Percentiles rank a stretch among this genome's conserved stretches.
These are phyloP conservation scores for Leucoagaricus sp. DNA, from an alignment of 1,284 basidiomycete species.

Conservation along the genomic window DNA sequence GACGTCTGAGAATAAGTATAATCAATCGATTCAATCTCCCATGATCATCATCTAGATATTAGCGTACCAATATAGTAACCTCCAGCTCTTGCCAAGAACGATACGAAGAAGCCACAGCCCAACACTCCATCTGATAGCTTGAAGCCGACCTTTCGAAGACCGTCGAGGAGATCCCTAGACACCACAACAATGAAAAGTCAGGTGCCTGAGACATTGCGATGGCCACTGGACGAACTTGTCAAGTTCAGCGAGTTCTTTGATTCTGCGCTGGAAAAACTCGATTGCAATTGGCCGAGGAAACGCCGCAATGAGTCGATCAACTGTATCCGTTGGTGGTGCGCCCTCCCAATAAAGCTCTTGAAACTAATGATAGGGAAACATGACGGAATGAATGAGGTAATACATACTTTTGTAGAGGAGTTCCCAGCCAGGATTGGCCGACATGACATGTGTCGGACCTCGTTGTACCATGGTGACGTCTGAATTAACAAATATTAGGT, in stretches of 20 bases:
- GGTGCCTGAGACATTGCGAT: neutral
- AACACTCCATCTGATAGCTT: constrained; percentile 25
- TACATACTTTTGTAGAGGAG: neutral
- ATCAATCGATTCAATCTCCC: neutral
- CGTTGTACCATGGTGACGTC: constrained; percentile 49
- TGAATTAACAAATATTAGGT: constrained; percentile 18
- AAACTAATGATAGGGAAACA: neutral
- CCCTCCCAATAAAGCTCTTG: constrained; percentile 52
- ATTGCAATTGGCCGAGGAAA: constrained; percentile 44
- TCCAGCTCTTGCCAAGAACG: constrained; percentile 31
- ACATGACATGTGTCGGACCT: constrained; percentile 44
- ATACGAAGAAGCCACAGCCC: constrained; percentile 23
- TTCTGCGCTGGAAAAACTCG: constrained; percentile 43
- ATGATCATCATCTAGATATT: neutral
- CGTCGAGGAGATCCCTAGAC: constrained; percentile 23
- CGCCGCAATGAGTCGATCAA: constrained; percentile 49
- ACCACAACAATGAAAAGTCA: too few relatives aligned
- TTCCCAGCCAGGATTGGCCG: constrained; percentile 32
- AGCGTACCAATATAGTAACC: constrained; percentile 39
- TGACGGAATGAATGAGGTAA: neutral
- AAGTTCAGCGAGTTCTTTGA: constrained; percentile 47
- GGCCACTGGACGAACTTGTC: constrained; percentile 45
- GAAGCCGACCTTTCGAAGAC: constrained; percentile 29
- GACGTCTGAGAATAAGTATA: constrained; percentile 43
- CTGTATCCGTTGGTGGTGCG: constrained; percentile 47